Conservation (phyloP, 2,329 filamentous ascomycete species). For the Neocatenulostroma microsporum region DNA sequence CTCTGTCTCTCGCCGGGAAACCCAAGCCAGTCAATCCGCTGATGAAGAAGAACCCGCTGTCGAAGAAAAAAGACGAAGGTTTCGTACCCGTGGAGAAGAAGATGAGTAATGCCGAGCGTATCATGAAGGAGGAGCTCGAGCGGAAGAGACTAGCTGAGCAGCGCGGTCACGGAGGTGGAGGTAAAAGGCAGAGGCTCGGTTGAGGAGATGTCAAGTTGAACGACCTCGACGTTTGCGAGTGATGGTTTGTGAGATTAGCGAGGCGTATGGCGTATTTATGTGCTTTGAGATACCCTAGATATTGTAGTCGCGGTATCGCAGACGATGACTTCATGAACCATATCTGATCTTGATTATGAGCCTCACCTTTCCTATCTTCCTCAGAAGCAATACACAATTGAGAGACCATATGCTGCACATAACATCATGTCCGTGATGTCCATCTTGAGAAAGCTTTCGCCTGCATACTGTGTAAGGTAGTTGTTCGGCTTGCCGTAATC, state of each 20-base stretch:
- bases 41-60: conserved; percentile 62
- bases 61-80: conserved; percentile 55
- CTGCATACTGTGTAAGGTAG: no score
- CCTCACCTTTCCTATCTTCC: no score
- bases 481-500: no score
- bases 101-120: conserved; percentile 79
- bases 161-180: conserved; percentile 15
- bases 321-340: no score
- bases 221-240: background rate
- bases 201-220: background rate
- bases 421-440: no score
- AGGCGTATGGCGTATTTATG: no score
- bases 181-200: conserved; percentile 2
- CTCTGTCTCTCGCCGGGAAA: conserved; percentile 60
- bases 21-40: conserved; percentile 65
- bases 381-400: no score
- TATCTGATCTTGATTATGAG: no score
- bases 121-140: conserved; percentile 61
- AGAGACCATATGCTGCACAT: no score
- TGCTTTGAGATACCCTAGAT: no score
- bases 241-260: background rate
- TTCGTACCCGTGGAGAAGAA: conserved; percentile 59
- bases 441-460: no score
- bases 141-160: conserved; percentile 32
- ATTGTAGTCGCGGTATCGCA: no score